Conservation (phyloP, 2,329 filamentous ascomycete genomes). For the Aspergillus udagawae region DNA sequence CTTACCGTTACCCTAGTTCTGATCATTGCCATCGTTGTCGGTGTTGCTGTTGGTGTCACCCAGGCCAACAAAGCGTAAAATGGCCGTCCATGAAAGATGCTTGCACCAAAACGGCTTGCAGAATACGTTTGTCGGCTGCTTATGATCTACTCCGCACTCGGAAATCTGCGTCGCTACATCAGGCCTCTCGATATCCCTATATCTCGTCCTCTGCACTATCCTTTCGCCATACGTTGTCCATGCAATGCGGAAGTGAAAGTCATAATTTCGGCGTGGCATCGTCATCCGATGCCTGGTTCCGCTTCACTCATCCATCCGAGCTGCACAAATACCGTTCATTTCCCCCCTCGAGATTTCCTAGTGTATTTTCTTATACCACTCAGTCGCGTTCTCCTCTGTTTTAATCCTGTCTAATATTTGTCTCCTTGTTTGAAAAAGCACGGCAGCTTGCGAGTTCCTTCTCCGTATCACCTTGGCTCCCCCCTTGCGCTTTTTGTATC, state of each 20-base stretch:
- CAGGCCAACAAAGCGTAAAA: slow-evolving; percentile 21
- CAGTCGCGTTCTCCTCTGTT: slow-evolving; percentile 5
- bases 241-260: background rate
- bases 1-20: slow-evolving; percentile 39
- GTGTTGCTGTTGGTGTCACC: slow-evolving; percentile 47
- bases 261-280: background rate
- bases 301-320: background rate
- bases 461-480: background rate
- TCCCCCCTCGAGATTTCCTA: slow-evolving; percentile 15
- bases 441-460: background rate
- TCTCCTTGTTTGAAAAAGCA: slow-evolving; percentile 4
- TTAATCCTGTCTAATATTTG: slow-evolving; percentile 6
- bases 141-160: slow-evolving; percentile 12
- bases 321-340: slow-evolving; percentile 15
- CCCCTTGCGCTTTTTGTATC: background rate
- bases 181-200: background rate
- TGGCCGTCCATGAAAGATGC: background rate
- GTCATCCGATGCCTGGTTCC: no score
- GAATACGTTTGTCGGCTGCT: slow-evolving; percentile 16
- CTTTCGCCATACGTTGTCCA: background rate
- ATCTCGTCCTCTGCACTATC: background rate
- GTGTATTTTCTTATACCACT: slow-evolving; percentile 22
- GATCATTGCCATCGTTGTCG: slow-evolving; percentile 52
- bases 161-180: background rate
- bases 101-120: background rate